A percentile compares a stretch with the other conserved stretches of the same genome.
Conservation (phyloP, 1,284 basidiomycete genomes). For the Ustilago curta region DNA sequence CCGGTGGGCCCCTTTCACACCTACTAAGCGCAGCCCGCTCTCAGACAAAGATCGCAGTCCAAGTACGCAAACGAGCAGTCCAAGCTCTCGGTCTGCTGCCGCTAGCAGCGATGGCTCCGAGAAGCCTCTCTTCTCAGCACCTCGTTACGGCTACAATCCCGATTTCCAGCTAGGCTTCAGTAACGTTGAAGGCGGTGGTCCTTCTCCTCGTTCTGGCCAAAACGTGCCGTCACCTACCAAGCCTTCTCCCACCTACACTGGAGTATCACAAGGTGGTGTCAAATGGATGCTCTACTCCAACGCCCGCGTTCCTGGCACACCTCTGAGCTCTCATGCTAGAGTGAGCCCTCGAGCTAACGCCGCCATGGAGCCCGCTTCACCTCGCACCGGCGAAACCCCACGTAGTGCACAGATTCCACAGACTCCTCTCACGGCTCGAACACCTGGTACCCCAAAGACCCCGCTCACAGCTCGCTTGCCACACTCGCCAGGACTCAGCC, state of each 20-base stretch:
- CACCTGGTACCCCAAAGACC: slow-evolving; percentile 10
- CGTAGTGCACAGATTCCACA: background rate
- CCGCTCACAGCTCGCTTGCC: slow-evolving; percentile 22
- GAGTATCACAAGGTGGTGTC: slow-evolving; percentile 18
- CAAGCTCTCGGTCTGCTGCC: background rate
- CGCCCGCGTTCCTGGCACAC: slow-evolving; percentile 3
- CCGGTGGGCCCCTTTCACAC: slow-evolving; percentile 12
- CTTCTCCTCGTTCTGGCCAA: slow-evolving; percentile 4
- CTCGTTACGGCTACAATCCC: slow-evolving; percentile 36
- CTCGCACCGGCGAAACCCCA: slow-evolving; percentile 2
- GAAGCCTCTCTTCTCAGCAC: slow-evolving; percentile 19
- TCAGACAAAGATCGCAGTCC: slow-evolving; percentile 5
- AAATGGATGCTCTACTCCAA: slow-evolving; percentile 29
- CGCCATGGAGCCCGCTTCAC: background rate
- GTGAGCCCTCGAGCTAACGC: slow-evolving; percentile 18
- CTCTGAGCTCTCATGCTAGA: slow-evolving; percentile 17
- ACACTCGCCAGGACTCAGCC: slow-evolving; percentile 8
- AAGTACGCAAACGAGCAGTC: slow-evolving; percentile 2
- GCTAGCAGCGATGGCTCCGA: slow-evolving; percentile 21
- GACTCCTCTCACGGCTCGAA: slow-evolving; percentile 12
- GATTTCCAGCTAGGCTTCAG: slow-evolving; percentile 15
- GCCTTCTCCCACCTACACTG: slow-evolving; percentile 26
- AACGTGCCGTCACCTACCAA: slow-evolving; percentile 15
- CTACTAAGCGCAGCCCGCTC: slow-evolving; percentile 17
- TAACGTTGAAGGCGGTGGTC: background rate